Conservation (phyloP, 345 rosid species). For the Raphanus raphanistrum region DNA sequence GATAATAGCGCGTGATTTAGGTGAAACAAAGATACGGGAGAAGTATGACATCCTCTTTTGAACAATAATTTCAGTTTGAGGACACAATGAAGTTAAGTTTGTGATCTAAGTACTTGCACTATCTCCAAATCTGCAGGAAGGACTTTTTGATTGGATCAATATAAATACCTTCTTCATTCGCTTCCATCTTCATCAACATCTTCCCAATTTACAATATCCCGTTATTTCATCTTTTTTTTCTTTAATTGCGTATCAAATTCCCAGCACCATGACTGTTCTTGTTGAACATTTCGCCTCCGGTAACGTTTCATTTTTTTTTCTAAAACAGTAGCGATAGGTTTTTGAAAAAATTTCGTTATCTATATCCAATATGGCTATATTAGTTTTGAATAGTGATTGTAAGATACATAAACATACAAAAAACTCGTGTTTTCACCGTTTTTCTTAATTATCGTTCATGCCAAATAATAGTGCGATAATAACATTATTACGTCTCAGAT, state of each 20-base stretch:
- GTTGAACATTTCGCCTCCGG: constrained; percentile 51
- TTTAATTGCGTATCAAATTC: constrained; percentile 10
- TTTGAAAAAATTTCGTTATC: neutral
- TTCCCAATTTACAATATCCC: neutral
- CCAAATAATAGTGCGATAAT: neutral
- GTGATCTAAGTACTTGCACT: constrained; percentile 37
- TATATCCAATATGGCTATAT: neutral
- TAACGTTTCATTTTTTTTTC: constrained; percentile 23
- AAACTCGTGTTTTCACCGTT: neutral
- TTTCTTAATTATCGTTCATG: neutral
- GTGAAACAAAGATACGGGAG: constrained; percentile 19
- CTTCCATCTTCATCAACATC: neutral
- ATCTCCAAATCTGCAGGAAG: constrained; percentile 57
- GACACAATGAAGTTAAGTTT: constrained; percentile 36
- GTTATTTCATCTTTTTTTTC: neutral
- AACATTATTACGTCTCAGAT: neutral
- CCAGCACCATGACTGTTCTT: constrained; percentile 59
- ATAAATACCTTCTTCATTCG: constrained; percentile 45
- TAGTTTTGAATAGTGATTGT: neutral
- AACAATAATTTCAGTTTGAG: constrained; percentile 32
- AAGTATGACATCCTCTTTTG: constrained; percentile 7
- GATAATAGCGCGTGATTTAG: neutral
- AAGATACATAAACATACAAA: neutral
- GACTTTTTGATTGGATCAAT: constrained; percentile 41
- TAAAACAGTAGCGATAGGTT: neutral